These are phyloP conservation scores for Sugiyamaella americana DNA, from an alignment of 805 yeast species.

Conservation along the genomic window DNA sequence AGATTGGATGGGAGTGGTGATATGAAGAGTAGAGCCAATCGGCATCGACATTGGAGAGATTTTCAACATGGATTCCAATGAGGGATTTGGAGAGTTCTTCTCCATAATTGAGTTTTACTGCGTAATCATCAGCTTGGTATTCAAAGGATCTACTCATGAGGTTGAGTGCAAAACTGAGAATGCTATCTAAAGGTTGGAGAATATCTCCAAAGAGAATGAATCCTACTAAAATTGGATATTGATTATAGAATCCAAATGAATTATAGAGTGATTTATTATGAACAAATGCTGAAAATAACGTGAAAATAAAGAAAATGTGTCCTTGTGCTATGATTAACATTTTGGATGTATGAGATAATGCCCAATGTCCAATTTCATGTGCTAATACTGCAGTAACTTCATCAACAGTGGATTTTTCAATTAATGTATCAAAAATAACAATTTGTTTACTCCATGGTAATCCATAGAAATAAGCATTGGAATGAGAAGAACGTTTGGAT, in stretches of 20 bases:
- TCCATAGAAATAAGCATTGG: slow-evolving; percentile 95
- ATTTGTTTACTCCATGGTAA: slow-evolving; percentile 96
- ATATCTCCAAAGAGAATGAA: slow-evolving; percentile 73
- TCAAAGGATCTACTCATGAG: slow-evolving; percentile 78
- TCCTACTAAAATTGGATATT: slow-evolving; percentile 74
- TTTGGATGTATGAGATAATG: slow-evolving; percentile 77
- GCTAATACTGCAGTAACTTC: slow-evolving; percentile 93
- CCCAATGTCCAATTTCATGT: slow-evolving; percentile 99
- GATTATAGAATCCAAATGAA: slow-evolving; percentile 65
- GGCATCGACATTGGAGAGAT: slow-evolving; percentile 79
- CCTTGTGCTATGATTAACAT: slow-evolving; percentile 59
- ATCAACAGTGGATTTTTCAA: slow-evolving; percentile 64
- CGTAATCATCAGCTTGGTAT: slow-evolving; percentile 88
- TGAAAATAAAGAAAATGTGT: slow-evolving; percentile 59
- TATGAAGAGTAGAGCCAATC: slow-evolving; percentile 87
- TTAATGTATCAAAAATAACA: slow-evolving; percentile 87
- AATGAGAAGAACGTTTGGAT: slow-evolving; percentile 93
- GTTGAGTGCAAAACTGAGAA: slow-evolving; percentile 60
- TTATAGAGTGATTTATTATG: slow-evolving; percentile 70
- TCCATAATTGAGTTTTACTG: slow-evolving; percentile 67
- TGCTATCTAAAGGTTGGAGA: slow-evolving; percentile 68
- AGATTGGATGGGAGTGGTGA: slow-evolving; percentile 85
- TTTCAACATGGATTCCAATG: slow-evolving; percentile 70
- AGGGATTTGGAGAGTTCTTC: slow-evolving; percentile 64
- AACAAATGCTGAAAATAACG: slow-evolving; percentile 72